Base-by-base conservation (phyloP, 441 rosid species). In the Theobroma grandiflorum region DNA sequence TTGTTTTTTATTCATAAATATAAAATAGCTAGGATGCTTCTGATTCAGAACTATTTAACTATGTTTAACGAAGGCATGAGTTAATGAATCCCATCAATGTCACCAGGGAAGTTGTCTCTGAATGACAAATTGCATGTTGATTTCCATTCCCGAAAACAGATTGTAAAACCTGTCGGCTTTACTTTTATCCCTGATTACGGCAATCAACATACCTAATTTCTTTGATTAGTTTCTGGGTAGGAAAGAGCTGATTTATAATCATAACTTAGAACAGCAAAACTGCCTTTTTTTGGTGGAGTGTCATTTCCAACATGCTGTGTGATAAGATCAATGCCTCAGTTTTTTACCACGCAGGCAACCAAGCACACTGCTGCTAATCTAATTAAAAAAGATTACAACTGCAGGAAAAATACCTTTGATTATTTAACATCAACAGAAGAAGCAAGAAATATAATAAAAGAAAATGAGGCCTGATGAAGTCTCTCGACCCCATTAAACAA, bases 181-280 rank as follows among this genome's bases (percentile, higher is more conserved):
- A n/a, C n/a, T 38, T 20, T 31, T 55, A 26, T 74, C 72, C 53
- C 37, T 43, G 72, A 43, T 68, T 43, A 42, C 12, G 35, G 37
- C 53, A 43, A 68, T 68, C 55, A 43, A 68, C 37, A 68, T 11
- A 68, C 72, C 16, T 33, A 49, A 15, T 71, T 8, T 49, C 47
- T 22, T n/a, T 70, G 5, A 8, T 14, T 66, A 5, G 42, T 33
- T 45, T 62, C n/a, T 11, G 16, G 40, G 18, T 62, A 11, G 38
- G 38, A 61, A 61, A 62, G 8, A 31, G 40, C 40, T 26, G 38
- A 61, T 61, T 31, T 61, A 11, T 11, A 61, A 61, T 61, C 38
- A 61, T 61, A 64, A 64, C 69, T 20, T 68, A 43, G n/a, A 42
- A 43, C 72, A 45, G 35, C 35, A 43, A 42, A 66, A 14, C 33